Conservation (phyloP, 2,329 filamentous ascomycete genomes). For the Epichloe uncinata region DNA sequence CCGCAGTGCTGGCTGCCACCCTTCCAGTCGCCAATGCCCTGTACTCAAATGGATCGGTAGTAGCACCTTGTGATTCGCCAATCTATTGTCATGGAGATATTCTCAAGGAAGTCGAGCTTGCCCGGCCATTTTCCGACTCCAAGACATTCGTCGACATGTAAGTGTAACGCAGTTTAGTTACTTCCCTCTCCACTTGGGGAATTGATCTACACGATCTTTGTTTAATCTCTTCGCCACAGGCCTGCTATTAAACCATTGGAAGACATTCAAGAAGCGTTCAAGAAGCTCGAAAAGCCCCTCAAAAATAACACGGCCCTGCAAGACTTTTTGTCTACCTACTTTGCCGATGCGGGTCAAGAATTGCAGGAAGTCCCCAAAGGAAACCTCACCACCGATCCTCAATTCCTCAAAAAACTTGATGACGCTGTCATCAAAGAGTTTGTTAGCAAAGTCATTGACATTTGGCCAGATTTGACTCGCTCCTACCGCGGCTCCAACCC, state of each 20-base stretch:
- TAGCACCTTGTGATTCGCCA: conserved; percentile 53
- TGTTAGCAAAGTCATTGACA: conserved; percentile 48
- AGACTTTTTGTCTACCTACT: conserved; percentile 48
- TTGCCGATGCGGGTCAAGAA: conserved; percentile 50
- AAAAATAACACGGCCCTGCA: conserved; percentile 49
- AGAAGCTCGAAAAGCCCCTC: conserved; percentile 44
- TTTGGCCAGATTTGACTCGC: conserved; percentile 56
- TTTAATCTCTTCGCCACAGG: conserved; percentile 19
- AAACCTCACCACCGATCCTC: conserved; percentile 40
- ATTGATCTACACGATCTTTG: not conserved
- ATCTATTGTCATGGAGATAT: conserved; percentile 56
- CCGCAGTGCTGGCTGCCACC: conserved; percentile 14
- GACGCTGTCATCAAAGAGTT: conserved; percentile 48
- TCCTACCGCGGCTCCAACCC: conserved; percentile 36
- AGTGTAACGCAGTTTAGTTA: conserved; percentile 12
- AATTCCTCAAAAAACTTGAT: conserved; percentile 43
- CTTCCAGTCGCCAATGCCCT: conserved; percentile 27
- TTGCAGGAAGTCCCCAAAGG: conserved; percentile 38
- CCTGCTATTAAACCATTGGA: conserved; percentile 46
- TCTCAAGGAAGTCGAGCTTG: conserved; percentile 47
- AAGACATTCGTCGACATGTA: conserved; percentile 62
- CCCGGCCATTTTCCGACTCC: conserved; percentile 50
- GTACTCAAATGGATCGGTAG: conserved; percentile 45
- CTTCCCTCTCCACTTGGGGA: not conserved
- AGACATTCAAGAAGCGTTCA: conserved; percentile 48